Conservation (phyloP, 495 filamentous ascomycete genomes). For the Pseudoneurospora amorphoporcata region DNA sequence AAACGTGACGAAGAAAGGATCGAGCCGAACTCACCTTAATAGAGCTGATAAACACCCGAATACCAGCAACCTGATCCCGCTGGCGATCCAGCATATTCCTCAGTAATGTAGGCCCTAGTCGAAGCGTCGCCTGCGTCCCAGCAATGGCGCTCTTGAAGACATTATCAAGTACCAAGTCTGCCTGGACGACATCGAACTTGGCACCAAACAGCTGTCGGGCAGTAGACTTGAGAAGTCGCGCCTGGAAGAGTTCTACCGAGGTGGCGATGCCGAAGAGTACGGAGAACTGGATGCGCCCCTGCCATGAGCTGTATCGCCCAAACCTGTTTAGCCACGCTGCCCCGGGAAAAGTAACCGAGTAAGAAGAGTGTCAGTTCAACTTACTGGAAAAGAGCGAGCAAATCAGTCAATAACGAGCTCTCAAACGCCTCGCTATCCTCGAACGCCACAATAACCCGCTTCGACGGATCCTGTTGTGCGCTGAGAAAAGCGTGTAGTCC, state of each 20-base stretch:
- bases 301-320: conserved; percentile 54
- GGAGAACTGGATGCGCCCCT: conserved; percentile 80
- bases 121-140: conserved; percentile 41
- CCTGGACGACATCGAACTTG: conserved; percentile 75
- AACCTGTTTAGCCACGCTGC: conserved; percentile 4
- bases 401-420: conserved; percentile 60
- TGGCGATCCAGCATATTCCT: conserved; percentile 63
- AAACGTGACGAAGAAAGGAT: background rate
- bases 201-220: conserved; percentile 61
- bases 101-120: conserved; percentile 59
- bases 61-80: conserved; percentile 73
- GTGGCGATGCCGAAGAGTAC: conserved; percentile 84
- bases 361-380: conserved; percentile 8
- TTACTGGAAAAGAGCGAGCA: conserved; percentile 70
- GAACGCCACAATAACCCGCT: conserved; percentile 64
- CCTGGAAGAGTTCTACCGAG: conserved; percentile 79
- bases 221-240: conserved; percentile 65
- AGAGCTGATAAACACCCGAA: conserved; percentile 67
- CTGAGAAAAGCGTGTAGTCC: conserved; percentile 57
- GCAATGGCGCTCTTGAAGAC: conserved; percentile 64
- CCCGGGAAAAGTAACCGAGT: background rate
- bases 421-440: conserved; percentile 94
- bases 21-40: conserved; percentile 53
- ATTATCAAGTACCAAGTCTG: conserved; percentile 63
- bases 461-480: conserved; percentile 39